These are phyloP conservation scores for Echeveria elegans DNA, from an alignment of 164 flowering plant genomes.

Conservation along the genomic window DNA sequence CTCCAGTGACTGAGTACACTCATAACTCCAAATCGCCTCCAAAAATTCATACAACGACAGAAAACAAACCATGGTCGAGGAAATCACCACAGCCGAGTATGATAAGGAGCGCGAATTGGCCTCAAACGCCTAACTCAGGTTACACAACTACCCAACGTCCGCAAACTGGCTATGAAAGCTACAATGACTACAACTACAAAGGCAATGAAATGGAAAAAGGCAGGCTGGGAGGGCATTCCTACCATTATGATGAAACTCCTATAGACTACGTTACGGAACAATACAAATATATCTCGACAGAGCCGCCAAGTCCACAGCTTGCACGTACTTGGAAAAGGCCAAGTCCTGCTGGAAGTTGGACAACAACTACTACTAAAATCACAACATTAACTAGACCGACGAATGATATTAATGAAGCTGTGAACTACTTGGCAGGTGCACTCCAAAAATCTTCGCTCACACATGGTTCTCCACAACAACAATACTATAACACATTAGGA, in stretches of 20 bases:
- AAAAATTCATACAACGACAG: neutral
- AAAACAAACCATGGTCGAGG: neutral
- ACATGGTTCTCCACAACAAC: neutral
- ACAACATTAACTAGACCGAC: slow-evolving; percentile 16
- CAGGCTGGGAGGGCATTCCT: neutral
- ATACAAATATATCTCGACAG: neutral
- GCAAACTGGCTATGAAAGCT: neutral
- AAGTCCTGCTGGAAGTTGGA: slow-evolving; percentile 15
- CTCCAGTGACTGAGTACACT: neutral
- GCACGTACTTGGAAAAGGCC: neutral
- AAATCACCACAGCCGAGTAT: neutral
- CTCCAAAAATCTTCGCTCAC: neutral
- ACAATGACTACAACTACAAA: slow-evolving; percentile 1
- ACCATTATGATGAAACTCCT: neutral
- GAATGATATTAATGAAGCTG: slow-evolving; percentile 14
- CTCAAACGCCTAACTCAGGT: neutral
- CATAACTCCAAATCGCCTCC: neutral
- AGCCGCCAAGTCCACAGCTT: neutral
- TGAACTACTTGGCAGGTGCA: slow-evolving; percentile 10
- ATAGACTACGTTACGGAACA: neutral
- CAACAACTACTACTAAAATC: slow-evolving; percentile 16
- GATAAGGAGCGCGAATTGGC: neutral
- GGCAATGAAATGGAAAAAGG: neutral
- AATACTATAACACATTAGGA: neutral
- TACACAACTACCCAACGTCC: slow-evolving; percentile 1